Evolutionary conservation across 1,139 yeast genomes (phyloP), one percentile per base, ranked within the genome.

Genomic region (Scheffersomyces stambukii): DNA sequence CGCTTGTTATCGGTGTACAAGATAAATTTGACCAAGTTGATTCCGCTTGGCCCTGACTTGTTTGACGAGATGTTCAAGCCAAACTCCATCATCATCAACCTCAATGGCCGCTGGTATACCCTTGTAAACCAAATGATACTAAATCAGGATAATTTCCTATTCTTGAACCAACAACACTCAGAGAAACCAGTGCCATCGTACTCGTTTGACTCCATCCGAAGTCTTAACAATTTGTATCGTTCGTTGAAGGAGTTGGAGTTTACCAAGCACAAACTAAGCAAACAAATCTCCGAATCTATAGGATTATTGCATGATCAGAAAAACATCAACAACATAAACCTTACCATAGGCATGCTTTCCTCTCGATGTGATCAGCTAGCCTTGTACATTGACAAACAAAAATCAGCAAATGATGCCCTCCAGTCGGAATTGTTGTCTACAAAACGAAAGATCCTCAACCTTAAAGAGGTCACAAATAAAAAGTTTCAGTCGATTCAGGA

Each of bases 191-290:
- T 32, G 3, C 28, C 32, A 2, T 60, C 68, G 3, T 64, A 65
- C 36, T 40, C 59, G 3, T 57, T 59, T 32, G 71, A 66, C 35
- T 41, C 54, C 8, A 52, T 64, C 5, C 46, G 73, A 25, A 49
- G 63, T 1, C 32, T 65, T 8, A 52, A 47, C 30, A 59, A 53
- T 29, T 44, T 65, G 15, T 35, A 49, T 14, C 42, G 43, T 21
- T 60, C 70, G 1, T 36, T 61, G 3, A 48, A 48, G 17, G 73
- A 66, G 32, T 45, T 64, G 23, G 25, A 36, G 5, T 16, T 29
- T 3, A 42, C 58, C 6, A 56, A 54, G 25, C 18, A 25, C 5
- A 43, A 39, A 18, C 28, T 53, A 7, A 34, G 46, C 2, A 29
- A 31, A 3, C 49, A 41, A 21, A 51, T 54, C 9, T 36, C 32